These are phyloP conservation scores for Zizania latifolia DNA, from an alignment of 176 grass and related monocot species.

Conservation along the genomic window DNA sequence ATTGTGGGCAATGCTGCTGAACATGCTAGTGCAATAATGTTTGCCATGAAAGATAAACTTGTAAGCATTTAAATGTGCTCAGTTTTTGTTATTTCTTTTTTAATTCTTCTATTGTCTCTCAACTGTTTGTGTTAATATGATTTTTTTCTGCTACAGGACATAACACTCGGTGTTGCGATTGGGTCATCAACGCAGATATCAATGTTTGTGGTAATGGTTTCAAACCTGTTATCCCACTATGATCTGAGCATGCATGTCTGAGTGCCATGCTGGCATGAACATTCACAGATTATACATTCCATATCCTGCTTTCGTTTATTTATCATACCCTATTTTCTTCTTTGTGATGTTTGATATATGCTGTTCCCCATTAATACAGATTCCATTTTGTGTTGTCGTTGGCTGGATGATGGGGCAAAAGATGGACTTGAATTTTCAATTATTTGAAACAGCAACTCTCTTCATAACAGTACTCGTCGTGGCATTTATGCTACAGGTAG, in stretches of 20 bases:
- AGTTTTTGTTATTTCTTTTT: background rate
- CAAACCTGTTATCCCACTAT: background rate
- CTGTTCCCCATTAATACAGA: conserved; percentile 44
- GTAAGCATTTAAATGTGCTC: conserved; percentile 32
- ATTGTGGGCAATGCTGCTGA: conserved; percentile 92
- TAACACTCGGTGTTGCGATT: conserved; percentile 75
- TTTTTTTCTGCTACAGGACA: conserved; percentile 49
- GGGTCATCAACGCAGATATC: conserved; percentile 90
- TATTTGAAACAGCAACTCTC: conserved; percentile 87
- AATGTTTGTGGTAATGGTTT: conserved; percentile 84
- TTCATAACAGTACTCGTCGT: conserved; percentile 96
- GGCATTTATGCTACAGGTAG: conserved; percentile 94
- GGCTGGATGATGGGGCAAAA: conserved; percentile 87
- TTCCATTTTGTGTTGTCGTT: conserved; percentile 90
- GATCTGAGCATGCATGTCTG: background rate
- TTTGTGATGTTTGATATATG: background rate
- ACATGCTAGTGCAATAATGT: conserved; percentile 94
- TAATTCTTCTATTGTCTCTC: background rate
- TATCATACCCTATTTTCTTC: background rate
- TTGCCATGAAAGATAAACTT: conserved; percentile 90
- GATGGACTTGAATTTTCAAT: conserved; percentile 97
- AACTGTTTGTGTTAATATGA: conserved; percentile 12
- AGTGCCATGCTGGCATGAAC: background rate
- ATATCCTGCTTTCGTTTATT: background rate
- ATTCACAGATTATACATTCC: background rate